Conservation (phyloP, 2,329 filamentous ascomycete species). For the Sporothrix inflata region DNA sequence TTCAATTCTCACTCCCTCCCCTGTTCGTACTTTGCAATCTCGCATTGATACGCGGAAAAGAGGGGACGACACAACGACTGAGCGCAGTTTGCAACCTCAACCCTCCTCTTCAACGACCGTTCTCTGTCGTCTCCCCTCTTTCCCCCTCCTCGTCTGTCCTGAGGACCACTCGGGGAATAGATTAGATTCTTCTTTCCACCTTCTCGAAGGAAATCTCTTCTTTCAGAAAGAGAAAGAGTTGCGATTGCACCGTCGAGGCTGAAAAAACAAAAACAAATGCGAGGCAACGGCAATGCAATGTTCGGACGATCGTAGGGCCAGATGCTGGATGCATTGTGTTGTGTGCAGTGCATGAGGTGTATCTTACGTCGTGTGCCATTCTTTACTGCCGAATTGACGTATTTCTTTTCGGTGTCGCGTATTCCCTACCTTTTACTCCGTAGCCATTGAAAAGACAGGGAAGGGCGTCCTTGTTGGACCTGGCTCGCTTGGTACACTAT, state of each 20-base stretch:
- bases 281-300: neutral
- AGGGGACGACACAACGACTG: neutral
- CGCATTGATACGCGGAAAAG: neutral
- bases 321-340: neutral
- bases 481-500: neutral
- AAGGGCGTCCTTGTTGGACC: neutral
- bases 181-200: constrained; percentile 14
- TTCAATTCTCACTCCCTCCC: neutral
- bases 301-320: constrained; percentile 6
- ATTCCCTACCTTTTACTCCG: no score
- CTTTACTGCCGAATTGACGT: no score
- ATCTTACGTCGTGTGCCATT: no score
- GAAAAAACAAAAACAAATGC: neutral
- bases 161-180: constrained; percentile 19
- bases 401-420: no score
- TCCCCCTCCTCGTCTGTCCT: neutral
- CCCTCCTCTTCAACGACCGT: constrained; percentile 1
- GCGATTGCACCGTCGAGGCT: neutral
- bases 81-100: constrained; percentile 4
- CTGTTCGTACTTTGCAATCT: neutral
- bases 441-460: no score
- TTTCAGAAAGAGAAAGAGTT: neutral
- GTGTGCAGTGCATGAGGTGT: no score
- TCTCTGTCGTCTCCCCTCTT: neutral
- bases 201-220: neutral